Percentiles rank a stretch among this genome's conserved stretches.
phyloP scores from a whole-genome alignment of 495 filamentous ascomycete genomes.

The Opeltia flavorubescens region DNA sequence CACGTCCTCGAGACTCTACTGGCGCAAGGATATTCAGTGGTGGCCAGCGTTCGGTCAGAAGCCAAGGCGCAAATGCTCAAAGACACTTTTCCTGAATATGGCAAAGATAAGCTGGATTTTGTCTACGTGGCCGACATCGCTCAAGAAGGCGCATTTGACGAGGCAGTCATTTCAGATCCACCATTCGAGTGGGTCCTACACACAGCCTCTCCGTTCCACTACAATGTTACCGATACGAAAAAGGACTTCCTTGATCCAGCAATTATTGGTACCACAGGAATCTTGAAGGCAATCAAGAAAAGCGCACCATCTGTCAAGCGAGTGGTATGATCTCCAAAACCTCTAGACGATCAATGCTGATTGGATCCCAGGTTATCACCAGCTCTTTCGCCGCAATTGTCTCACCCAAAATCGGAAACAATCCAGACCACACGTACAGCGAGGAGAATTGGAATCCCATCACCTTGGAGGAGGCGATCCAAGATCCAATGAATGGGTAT shows the following conservation, averaged over 20 bases:
- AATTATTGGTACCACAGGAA: conserved; percentile 54
- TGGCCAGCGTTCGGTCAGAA: conserved; percentile 71
- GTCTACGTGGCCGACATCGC: conserved; percentile 77
- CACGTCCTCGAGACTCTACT: conserved; percentile 69
- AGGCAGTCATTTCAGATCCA: conserved; percentile 56
- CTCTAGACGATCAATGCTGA: background rate
- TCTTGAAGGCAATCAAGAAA: conserved; percentile 62
- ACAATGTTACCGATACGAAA: conserved; percentile 51
- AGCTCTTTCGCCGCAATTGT: conserved; percentile 73
- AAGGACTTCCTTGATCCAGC: conserved; percentile 51
- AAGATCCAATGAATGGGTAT: conserved; percentile 46
- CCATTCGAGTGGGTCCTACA: conserved; percentile 79
- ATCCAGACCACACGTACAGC: conserved; percentile 43
- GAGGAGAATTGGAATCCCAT: conserved; percentile 78
- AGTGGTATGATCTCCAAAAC: conserved; percentile 28
- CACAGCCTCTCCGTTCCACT: conserved; percentile 79
- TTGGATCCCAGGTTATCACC: conserved; percentile 42
- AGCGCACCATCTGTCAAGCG: conserved; percentile 64
- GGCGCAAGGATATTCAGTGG: conserved; percentile 52
- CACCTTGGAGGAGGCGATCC: conserved; percentile 50
- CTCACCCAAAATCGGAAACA: conserved; percentile 31
- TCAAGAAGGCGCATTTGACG: conserved; percentile 58
- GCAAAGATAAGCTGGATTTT: conserved; percentile 54
- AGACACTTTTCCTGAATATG: conserved; percentile 43
- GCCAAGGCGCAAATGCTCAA: conserved; percentile 68